Conservation (phyloP, 2,329 filamentous ascomycete species). For the Scedosporium aurantiacum region DNA sequence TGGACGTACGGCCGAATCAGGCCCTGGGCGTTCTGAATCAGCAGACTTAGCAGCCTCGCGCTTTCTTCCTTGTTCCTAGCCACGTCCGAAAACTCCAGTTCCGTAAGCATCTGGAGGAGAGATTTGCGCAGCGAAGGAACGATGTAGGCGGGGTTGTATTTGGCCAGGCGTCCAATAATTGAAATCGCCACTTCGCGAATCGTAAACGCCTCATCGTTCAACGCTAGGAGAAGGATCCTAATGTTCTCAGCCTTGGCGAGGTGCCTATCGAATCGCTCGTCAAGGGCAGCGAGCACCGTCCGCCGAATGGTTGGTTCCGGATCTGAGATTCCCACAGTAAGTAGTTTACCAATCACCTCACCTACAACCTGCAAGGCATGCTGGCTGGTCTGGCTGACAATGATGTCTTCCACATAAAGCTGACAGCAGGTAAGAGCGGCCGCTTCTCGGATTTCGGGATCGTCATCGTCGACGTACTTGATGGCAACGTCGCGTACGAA, state of each 20-base stretch:
- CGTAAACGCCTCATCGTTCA: conserved; percentile 88
- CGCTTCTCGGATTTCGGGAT: conserved; percentile 83
- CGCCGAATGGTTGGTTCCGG: conserved; percentile 78
- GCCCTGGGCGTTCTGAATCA: conserved; percentile 85
- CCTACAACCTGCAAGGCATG: conserved; percentile 95
- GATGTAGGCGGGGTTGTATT: conserved; percentile 91
- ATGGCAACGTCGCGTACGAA: conserved; percentile 98
- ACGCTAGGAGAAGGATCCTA: conserved; percentile 82
- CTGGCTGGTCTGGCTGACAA: conserved; percentile 94
- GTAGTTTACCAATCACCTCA: conserved; percentile 91
- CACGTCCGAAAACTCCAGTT: conserved; percentile 92
- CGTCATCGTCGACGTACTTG: conserved; percentile 94
- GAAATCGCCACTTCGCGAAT: conserved; percentile 92
- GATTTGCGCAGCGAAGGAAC: conserved; percentile 92
- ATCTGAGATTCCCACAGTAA: conserved; percentile 91
- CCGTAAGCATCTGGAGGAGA: conserved; percentile 88
- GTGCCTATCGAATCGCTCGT: conserved; percentile 89
- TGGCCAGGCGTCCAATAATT: conserved; percentile 87
- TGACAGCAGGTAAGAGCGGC: conserved; percentile 96
- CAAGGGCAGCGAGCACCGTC: conserved; percentile 80
- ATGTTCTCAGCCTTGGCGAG: conserved; percentile 98
- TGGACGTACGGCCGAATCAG: conserved; percentile 95
- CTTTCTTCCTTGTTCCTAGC: conserved; percentile 93
- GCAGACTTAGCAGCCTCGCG: conserved; percentile 79
- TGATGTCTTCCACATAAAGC: conserved; percentile 90